These are phyloP conservation scores for Phialemonium atrogriseum DNA, from an alignment of 2,329 filamentous ascomycete genomes.

Conservation along the genomic window DNA sequence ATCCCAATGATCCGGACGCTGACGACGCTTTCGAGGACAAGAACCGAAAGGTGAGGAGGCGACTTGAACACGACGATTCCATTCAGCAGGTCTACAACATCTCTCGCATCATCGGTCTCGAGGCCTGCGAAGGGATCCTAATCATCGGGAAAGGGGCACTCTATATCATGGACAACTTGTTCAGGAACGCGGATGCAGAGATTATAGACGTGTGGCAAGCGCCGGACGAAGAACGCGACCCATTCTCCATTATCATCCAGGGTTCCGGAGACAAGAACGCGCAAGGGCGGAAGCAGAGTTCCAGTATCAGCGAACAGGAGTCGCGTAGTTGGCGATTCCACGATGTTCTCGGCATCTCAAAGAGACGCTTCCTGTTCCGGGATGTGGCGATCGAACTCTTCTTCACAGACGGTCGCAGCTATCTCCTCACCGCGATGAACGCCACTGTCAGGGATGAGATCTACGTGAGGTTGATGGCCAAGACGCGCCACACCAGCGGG, in stretches of 20 bases:
- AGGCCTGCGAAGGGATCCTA: constrained; percentile 86
- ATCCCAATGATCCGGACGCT: constrained; percentile 74
- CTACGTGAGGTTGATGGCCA: constrained; percentile 64
- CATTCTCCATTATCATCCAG: constrained; percentile 89
- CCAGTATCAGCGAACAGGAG: constrained; percentile 60
- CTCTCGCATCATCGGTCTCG: constrained; percentile 85
- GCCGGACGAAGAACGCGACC: constrained; percentile 83
- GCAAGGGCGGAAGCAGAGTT: constrained; percentile 37
- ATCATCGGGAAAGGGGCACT: constrained; percentile 87
- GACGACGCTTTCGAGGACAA: constrained; percentile 87
- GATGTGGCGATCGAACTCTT: constrained; percentile 97
- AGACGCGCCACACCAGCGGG: constrained; percentile 72
- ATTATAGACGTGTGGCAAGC: constrained; percentile 97
- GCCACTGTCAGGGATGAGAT: constrained; percentile 69
- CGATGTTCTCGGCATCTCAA: constrained; percentile 91
- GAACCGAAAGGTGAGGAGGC: constrained; percentile 95
- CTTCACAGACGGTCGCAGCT: constrained; percentile 93
- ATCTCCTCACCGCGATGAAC: constrained; percentile 78
- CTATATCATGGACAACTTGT: constrained; percentile 94
- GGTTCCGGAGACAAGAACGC: constrained; percentile 46
- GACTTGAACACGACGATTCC: constrained; percentile 79
- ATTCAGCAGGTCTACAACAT: constrained; percentile 94
- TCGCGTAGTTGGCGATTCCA: constrained; percentile 89
- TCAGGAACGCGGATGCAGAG: constrained; percentile 88
- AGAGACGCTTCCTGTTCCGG: constrained; percentile 87